Conservation (phyloP, 805 yeast genomes). For the Candida tammaniensis region DNA sequence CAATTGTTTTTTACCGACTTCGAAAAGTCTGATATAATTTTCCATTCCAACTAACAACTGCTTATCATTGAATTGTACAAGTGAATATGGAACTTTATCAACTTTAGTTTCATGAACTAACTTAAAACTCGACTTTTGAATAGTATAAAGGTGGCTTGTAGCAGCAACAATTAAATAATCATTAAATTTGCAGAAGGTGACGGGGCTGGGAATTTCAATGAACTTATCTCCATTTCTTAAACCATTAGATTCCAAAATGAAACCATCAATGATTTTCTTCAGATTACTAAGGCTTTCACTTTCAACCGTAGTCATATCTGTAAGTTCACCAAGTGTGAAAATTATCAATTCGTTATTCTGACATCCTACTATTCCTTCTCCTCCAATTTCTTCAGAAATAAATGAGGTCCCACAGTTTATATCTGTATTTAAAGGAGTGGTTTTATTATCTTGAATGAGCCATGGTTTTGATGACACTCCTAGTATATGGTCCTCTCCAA, state of each 20-base stretch:
- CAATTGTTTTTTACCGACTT: constrained; percentile 76
- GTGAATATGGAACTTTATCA: constrained; percentile 44
- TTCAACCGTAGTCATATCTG: constrained; percentile 34
- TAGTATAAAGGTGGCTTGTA: constrained; percentile 29
- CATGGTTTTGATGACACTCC: constrained; percentile 58
- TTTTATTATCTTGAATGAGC: constrained; percentile 38
- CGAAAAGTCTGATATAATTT: constrained; percentile 56
- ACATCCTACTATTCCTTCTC: constrained; percentile 65
- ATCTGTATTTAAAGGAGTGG: constrained; percentile 46
- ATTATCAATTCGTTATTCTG: constrained; percentile 51
- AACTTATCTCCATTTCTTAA: constrained; percentile 27
- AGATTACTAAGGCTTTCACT: not conserved
- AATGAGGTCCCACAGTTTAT: constrained; percentile 52
- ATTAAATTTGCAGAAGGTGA: constrained; percentile 36
- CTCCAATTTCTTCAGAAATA: constrained; percentile 57
- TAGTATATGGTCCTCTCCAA: constrained; percentile 36
- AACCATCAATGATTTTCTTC: constrained; percentile 1
- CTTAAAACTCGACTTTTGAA: constrained; percentile 10
- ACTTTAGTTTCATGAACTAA: constrained; percentile 61
- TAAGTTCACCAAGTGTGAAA: constrained; percentile 48
- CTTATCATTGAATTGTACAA: constrained; percentile 54
- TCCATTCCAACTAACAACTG: constrained; percentile 56
- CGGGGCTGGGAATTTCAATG: constrained; percentile 39
- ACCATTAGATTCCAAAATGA: constrained; percentile 1
- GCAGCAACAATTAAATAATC: constrained; percentile 49